Evolutionary conservation across 768 basidiomycete genomes (phyloP).

Genomic region (Leccinum imitatum): DNA sequence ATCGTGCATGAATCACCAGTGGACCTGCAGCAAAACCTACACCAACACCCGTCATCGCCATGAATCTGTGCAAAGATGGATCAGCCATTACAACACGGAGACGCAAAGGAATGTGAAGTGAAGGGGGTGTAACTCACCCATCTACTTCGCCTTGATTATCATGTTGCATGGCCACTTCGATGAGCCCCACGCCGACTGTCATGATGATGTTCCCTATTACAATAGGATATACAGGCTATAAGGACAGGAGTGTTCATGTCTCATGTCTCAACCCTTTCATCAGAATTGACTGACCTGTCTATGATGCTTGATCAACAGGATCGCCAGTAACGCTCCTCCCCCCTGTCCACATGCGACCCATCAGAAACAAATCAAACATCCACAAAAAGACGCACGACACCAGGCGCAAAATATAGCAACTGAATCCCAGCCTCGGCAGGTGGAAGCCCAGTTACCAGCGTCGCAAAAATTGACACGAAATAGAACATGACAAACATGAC

Average conservation of each 20-base stretch:
- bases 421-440: slow-evolving; percentile 45
- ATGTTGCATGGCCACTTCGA: slow-evolving; percentile 41
- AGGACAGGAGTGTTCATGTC: background rate
- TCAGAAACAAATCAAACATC: background rate
- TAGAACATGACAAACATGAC: slow-evolving; percentile 55
- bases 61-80: slow-evolving; percentile 31
- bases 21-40: slow-evolving; percentile 43
- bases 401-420: slow-evolving; percentile 53
- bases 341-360: slow-evolving; percentile 30
- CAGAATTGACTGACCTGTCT: slow-evolving; percentile 35
- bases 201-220: slow-evolving; percentile 38
- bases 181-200: slow-evolving; percentile 43
- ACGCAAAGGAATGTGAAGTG: background rate
- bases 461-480: slow-evolving; percentile 53
- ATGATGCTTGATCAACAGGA: slow-evolving; percentile 33
- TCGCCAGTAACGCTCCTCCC: slow-evolving; percentile 35
- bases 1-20: slow-evolving; percentile 44
- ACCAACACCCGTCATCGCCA: slow-evolving; percentile 45
- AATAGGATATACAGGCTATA: slow-evolving; percentile 43
- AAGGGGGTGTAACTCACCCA: slow-evolving; percentile 26
- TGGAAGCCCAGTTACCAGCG: slow-evolving; percentile 41
- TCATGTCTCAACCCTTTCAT: background rate
- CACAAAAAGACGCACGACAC: slow-evolving; percentile 36
- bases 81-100: background rate
- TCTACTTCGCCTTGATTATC: slow-evolving; percentile 37